A percentile compares a stretch with the other conserved stretches of the same genome.
These are phyloP conservation scores for Penicillium sclerotigenum DNA, from an alignment of 2,329 filamentous ascomycete species.

Conservation along the genomic window DNA sequence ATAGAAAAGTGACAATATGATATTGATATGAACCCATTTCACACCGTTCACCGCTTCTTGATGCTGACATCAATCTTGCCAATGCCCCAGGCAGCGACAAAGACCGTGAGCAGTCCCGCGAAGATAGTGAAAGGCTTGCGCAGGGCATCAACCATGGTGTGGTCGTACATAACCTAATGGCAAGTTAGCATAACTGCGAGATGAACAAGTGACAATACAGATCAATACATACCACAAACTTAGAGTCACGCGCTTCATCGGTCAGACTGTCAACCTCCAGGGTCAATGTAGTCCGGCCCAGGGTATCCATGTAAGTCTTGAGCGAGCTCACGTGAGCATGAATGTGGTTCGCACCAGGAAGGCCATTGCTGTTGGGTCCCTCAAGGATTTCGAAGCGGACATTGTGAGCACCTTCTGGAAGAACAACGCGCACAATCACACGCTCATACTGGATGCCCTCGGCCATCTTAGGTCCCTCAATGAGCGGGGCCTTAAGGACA, in stretches of 20 bases:
- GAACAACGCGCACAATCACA: slow-evolving; percentile 73
- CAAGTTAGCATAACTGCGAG: slow-evolving; percentile 3
- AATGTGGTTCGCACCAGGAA: slow-evolving; percentile 59
- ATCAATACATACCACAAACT: slow-evolving; percentile 59
- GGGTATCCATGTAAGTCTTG: slow-evolving; percentile 89
- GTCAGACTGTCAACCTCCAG: slow-evolving; percentile 82
- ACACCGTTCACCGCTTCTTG: slow-evolving; percentile 50
- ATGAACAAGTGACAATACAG: not conserved
- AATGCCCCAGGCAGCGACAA: slow-evolving; percentile 69
- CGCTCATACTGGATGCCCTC: slow-evolving; percentile 86
- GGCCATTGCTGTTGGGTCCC: slow-evolving; percentile 61
- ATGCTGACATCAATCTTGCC: slow-evolving; percentile 81
- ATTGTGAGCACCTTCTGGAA: slow-evolving; percentile 82
- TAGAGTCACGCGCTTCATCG: slow-evolving; percentile 81
- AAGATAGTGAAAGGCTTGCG: slow-evolving; percentile 86
- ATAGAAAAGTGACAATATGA: slow-evolving; percentile 19
- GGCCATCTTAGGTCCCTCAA: slow-evolving; percentile 81
- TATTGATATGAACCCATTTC: slow-evolving; percentile 13
- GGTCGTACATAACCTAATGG: slow-evolving; percentile 71
- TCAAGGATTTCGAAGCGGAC: slow-evolving; percentile 66
- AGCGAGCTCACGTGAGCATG: slow-evolving; percentile 62
- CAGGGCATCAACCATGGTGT: slow-evolving; percentile 68
- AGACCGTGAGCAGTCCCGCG: slow-evolving; percentile 67
- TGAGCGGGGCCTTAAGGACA: slow-evolving; percentile 83
- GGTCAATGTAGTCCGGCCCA: slow-evolving; percentile 78